A percentile compares a stretch with the other conserved stretches of the same genome.
phyloP scores from a whole-genome alignment of 2,329 filamentous ascomycete genomes.

The Neonectria magnoliae region DNA sequence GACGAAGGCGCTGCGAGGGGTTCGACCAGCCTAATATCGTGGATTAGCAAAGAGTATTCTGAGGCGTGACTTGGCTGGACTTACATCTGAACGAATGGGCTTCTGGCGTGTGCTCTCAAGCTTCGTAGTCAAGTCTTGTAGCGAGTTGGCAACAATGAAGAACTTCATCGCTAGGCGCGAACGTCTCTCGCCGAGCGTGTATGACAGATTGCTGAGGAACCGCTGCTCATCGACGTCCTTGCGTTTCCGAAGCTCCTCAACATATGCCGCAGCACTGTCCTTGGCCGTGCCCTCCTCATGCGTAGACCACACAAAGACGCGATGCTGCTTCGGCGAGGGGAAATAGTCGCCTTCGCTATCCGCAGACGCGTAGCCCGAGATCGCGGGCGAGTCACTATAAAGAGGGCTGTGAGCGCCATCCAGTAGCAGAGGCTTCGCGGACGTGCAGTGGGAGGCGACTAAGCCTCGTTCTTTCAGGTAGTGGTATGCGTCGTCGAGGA shows the following conservation, averaged over 20 bases:
- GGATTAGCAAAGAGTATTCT: not conserved
- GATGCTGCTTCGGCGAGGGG: conserved; percentile 1
- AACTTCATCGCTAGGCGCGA: conserved; percentile 9
- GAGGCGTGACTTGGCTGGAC: not conserved
- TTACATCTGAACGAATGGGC: conserved; percentile 11
- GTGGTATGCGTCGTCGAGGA: conserved; percentile 30
- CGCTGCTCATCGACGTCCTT: conserved; percentile 3
- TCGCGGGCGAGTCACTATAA: not conserved
- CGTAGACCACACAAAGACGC: conserved; percentile 15
- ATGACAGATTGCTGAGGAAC: conserved; percentile 11
- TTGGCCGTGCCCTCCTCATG: conserved; percentile 9
- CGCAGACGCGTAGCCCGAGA: conserved; percentile 10
- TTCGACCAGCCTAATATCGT: not conserved
- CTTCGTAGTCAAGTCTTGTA: conserved; percentile 1
- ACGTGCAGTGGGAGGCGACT: not conserved
- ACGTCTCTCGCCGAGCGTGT: conserved; percentile 15
- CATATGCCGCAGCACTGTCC: conserved; percentile 3
- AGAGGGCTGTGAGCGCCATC: not conserved
- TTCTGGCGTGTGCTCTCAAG: conserved; percentile 12
- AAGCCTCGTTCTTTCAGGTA: conserved; percentile 13
- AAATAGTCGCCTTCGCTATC: conserved; percentile 1
- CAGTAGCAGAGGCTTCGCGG: conserved; percentile 4
- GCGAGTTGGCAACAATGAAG: conserved; percentile 10
- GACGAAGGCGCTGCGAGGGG: conserved; percentile 10
- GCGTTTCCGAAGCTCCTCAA: not conserved